A percentile compares a stretch with the other conserved stretches of the same genome.
phyloP scores from a whole-genome alignment of 1,284 basidiomycete genomes.

The Ceratobasidium papillatum region DNA sequence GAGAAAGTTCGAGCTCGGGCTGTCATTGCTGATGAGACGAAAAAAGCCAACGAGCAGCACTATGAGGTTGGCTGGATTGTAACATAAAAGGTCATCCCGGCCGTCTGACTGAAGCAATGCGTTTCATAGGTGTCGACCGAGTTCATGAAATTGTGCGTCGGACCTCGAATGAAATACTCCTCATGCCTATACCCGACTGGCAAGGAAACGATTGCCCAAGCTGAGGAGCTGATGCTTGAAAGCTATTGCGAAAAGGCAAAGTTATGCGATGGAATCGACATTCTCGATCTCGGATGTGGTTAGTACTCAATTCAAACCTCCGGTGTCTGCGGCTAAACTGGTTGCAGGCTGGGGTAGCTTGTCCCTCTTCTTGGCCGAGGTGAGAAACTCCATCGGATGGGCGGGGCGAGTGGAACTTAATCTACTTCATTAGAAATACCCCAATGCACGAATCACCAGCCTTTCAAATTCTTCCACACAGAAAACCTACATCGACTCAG shows the following conservation, averaged over 20 bases:
- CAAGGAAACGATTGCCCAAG: conserved; percentile 70
- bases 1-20: conserved; percentile 60
- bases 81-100: neutral
- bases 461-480: conserved; percentile 79
- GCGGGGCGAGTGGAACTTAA: neutral
- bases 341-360: conserved; percentile 74
- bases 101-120: neutral
- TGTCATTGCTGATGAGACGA: conserved; percentile 71
- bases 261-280: conserved; percentile 69
- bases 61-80: conserved; percentile 64
- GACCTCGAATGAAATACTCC: conserved; percentile 72
- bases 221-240: conserved; percentile 74
- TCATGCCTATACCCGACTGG: conserved; percentile 77
- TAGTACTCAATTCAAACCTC: conserved; percentile 42
- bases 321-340: neutral
- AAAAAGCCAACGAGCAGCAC: conserved; percentile 81
- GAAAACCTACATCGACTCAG: conserved; percentile 70
- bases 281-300: conserved; percentile 80
- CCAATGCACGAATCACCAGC: conserved; percentile 69
- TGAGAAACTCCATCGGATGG: conserved; percentile 48
- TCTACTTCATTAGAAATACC: conserved; percentile 64
- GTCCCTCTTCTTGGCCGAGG: conserved; percentile 73
- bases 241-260: conserved; percentile 75
- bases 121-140: conserved; percentile 66
- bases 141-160: conserved; percentile 72